Percentiles rank a stretch among this genome's conserved stretches.
Conservation (phyloP, 2,329 filamentous ascomycete species). For the Talaromyces sp. region DNA sequence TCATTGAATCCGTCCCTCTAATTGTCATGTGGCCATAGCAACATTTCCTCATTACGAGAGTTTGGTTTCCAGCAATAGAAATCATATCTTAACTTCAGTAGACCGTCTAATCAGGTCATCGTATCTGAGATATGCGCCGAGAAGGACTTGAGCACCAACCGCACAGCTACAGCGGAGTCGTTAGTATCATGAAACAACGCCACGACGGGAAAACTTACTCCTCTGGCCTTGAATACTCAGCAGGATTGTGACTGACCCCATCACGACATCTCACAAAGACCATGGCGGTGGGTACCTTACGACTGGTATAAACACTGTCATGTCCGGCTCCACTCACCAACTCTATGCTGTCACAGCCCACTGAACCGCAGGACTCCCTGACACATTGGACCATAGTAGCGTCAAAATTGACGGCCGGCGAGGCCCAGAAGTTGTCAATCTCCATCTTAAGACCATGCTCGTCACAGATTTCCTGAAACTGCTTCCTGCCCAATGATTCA, state of each 20-base stretch:
- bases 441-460: not conserved
- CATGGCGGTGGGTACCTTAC: conserved; percentile 59
- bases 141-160: conserved; percentile 5
- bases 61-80: not conserved
- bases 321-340: conserved; percentile 9
- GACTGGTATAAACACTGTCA: conserved; percentile 58
- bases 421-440: conserved; percentile 9
- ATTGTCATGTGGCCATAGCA: no score
- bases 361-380: not conserved
- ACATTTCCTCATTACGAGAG: no score
- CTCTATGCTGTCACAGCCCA: not conserved
- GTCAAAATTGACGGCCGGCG: conserved; percentile 6
- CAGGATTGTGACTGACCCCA: conserved; percentile 60
- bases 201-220: conserved; percentile 2
- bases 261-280: conserved; percentile 61
- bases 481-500: not conserved
- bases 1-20: no score
- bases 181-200: not conserved
- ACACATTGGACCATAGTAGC: conserved; percentile 5
- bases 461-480: not conserved
- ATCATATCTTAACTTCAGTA: not conserved
- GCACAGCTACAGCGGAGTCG: not conserved
- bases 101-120: not conserved
- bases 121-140: conserved; percentile 11
- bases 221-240: conserved; percentile 42